A percentile compares a stretch with the other conserved stretches of the same genome.
phyloP scores from a whole-genome alignment of 139 green algal genomes.

The Chlamydomonas incerta region DNA sequence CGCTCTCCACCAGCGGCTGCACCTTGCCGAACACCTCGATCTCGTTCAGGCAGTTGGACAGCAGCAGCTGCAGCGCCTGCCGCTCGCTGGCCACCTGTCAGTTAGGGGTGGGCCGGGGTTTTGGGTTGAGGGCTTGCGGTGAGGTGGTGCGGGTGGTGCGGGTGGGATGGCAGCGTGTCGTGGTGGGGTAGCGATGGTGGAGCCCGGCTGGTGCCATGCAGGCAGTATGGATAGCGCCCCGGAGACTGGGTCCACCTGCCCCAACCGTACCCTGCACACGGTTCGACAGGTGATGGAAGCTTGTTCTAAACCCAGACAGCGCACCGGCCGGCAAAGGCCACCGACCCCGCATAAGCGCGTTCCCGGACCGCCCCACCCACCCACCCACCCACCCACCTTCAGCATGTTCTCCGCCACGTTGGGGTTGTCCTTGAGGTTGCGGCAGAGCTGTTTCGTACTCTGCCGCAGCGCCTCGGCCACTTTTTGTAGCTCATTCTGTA shows the following conservation, averaged over 20 bases:
- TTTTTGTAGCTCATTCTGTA: constrained; percentile 70
- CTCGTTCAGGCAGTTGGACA: constrained; percentile 65
- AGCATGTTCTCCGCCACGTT: constrained; percentile 88
- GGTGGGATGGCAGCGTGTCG: too few species aligned
- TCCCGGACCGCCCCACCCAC: too few species aligned
- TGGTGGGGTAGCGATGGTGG: too few species aligned
- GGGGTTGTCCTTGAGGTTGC: constrained; percentile 88
- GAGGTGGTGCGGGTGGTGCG: neutral
- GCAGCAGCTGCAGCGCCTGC: constrained; percentile 66
- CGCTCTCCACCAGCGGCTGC: constrained; percentile 65
- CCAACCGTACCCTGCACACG: too few species aligned
- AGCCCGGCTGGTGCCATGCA: too few species aligned
- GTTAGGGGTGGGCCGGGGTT: neutral
- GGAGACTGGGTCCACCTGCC: too few species aligned
- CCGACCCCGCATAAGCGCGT: too few species aligned
- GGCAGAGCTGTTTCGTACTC: constrained; percentile 78
- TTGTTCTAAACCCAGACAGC: too few species aligned
- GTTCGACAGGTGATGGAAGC: too few species aligned
- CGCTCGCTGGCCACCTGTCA: constrained; percentile 69
- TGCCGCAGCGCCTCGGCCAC: constrained; percentile 76
- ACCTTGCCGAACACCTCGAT: constrained; percentile 64
- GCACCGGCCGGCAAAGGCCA: too few species aligned
- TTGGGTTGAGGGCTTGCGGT: neutral
- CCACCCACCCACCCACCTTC: constrained; percentile 70
- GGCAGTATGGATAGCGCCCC: too few species aligned